Evolutionary conservation across 2,329 filamentous ascomycete species (phyloP).

Genomic region (Apiospora koreana): DNA sequence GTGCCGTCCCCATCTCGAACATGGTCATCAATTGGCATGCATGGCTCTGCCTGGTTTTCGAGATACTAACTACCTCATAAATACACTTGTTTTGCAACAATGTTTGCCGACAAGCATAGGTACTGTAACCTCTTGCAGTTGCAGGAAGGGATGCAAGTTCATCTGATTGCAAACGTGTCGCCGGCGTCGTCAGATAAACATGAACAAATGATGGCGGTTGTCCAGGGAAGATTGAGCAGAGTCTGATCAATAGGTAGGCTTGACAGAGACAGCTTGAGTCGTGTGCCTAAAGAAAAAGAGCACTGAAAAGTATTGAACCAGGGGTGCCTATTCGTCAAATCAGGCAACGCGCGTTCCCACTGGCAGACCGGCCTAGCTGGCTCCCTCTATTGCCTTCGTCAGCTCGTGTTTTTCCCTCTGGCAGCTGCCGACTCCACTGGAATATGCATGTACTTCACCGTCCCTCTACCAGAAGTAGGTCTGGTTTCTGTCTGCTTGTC

Average conservation of each 20-base stretch:
- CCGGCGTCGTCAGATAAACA: too few species aligned
- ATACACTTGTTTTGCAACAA: not conserved
- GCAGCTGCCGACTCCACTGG: not conserved
- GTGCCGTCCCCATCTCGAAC: not conserved
- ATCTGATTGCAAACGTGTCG: not conserved
- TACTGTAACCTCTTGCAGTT: not conserved
- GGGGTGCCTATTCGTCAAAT: not conserved
- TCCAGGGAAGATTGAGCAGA: not conserved
- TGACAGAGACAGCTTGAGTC: not conserved
- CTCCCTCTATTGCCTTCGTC: not conserved
- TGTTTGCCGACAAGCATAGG: not conserved
- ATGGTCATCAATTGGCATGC: too few species aligned
- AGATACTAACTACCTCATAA: too few species aligned
- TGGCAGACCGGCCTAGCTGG: too few species aligned
- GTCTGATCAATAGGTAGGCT: not conserved
- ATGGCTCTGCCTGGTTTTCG: too few species aligned
- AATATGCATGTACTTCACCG: too few species aligned
- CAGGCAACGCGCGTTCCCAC: conserved; percentile 11
- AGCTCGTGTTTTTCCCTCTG: not conserved
- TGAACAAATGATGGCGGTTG: not conserved
- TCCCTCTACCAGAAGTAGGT: not conserved
- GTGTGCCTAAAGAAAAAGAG: not conserved
- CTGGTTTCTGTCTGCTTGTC: too few species aligned
- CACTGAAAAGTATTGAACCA: too few species aligned
- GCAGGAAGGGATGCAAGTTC: not conserved